Evolutionary conservation across 2,329 filamentous ascomycete species (phyloP), one percentile per base, ranked within the genome.

Genomic region (Verticillium klebahnii): DNA sequence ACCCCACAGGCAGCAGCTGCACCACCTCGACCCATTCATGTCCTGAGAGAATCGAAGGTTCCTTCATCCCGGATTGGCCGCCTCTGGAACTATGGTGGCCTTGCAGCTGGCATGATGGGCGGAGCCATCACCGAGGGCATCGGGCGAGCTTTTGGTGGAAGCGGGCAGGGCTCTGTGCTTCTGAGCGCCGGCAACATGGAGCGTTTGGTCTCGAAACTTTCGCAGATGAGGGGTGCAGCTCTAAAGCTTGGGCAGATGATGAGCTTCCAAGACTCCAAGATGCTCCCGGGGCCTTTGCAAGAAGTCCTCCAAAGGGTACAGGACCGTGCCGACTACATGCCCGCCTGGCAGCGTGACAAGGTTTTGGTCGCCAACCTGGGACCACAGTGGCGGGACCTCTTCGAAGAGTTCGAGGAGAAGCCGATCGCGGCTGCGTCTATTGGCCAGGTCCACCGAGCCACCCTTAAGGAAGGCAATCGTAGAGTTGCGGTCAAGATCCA

Each of bases 311-410:
- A 97, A 72, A 88, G 96, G 6, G 95, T 99, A 0, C 95, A 99
- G 73, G 95, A 99, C 73, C 89, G 92, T 61, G 95, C 95, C 45
- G 94, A 99, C 75, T 99, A 98, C 75, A 99, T 99, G 95, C 95
- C 95, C 0, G 85, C 92, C 2, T 97, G 89, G 73, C 95, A 99
- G 74, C 89, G 95, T 12, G 89, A 99, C 73, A 87, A 89, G 63
- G 94, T 99, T 0, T 83, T 99, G 7, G 75, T 80, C 0, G 81
- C 84, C 5, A 96, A 96, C 69, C 83, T 99, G 0, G 95, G 95
- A 0, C 70, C 85, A 0, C 84, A 94, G 60, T 99, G 95, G 95
- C 85, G 92, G 57, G 85, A 92, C 1, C 77, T 97, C 1, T 99
- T 94, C 69, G 82, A 81, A 23, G 85, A 88, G 5, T 99, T 99